Percentiles rank a stretch among this genome's conserved stretches.
phyloP scores from a whole-genome alignment of 805 yeast genomes.

The Tetrapisispora arboricola region DNA sequence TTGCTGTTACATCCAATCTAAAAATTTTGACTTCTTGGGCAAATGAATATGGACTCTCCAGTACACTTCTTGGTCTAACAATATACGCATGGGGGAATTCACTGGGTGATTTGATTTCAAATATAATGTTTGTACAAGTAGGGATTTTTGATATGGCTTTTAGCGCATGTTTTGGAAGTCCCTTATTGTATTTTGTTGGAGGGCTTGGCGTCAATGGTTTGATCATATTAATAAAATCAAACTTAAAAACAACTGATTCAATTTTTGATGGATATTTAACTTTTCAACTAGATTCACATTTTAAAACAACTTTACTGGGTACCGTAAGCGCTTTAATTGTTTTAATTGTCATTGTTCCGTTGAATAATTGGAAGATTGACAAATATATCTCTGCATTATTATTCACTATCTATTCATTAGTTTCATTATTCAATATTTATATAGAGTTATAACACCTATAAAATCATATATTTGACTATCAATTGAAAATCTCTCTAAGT shows the following conservation, averaged over 20 bases:
- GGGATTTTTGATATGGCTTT: conserved; percentile 85
- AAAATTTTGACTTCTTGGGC: conserved; percentile 52
- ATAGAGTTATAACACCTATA: background rate
- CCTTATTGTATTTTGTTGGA: conserved; percentile 62
- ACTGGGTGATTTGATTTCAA: conserved; percentile 79
- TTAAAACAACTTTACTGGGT: conserved; percentile 33
- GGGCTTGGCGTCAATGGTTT: conserved; percentile 76
- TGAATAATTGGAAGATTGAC: conserved; percentile 38
- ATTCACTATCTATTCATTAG: conserved; percentile 12
- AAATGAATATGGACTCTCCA: conserved; percentile 49
- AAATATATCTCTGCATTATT: conserved; percentile 31
- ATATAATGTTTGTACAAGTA: conserved; percentile 65
- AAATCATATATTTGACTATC: background rate
- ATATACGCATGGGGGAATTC: conserved; percentile 90
- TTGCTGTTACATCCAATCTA: conserved; percentile 37
- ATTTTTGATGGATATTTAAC: conserved; percentile 14
- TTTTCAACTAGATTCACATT: conserved; percentile 32
- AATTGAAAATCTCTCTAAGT: conserved; percentile 9
- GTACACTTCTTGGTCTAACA: conserved; percentile 77
- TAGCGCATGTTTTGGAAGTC: conserved; percentile 95
- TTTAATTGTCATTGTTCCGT: conserved; percentile 34
- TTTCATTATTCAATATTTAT: conserved; percentile 14
- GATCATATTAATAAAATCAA: conserved; percentile 25
- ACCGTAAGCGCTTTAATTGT: conserved; percentile 32
- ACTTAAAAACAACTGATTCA: background rate